These are phyloP conservation scores for Ustulina deusta DNA, from an alignment of 2,329 filamentous ascomycete genomes.

Conservation along the genomic window DNA sequence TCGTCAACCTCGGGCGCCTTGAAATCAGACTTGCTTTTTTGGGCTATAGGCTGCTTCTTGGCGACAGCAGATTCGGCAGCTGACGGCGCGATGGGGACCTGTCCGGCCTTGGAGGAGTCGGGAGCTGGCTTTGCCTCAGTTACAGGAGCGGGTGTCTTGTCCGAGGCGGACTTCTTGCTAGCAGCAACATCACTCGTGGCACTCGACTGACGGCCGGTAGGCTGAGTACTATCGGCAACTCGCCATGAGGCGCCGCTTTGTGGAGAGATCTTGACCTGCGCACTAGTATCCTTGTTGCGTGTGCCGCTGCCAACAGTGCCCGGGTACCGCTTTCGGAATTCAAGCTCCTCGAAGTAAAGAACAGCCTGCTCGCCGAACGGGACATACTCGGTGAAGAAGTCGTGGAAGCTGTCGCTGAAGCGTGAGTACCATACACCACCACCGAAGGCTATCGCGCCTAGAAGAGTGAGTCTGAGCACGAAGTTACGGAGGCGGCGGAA, in stretches of 20 bases:
- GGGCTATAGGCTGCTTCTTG: slow-evolving; percentile 26
- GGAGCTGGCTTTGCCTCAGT: slow-evolving; percentile 38
- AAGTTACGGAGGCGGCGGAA: slow-evolving; percentile 81
- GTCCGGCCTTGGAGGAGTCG: slow-evolving; percentile 46
- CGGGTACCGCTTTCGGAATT: slow-evolving; percentile 88
- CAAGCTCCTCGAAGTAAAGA: slow-evolving; percentile 93
- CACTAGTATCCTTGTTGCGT: slow-evolving; percentile 70
- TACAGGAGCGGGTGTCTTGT: slow-evolving; percentile 34
- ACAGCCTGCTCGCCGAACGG: slow-evolving; percentile 95
- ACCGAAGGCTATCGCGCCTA: slow-evolving; percentile 82
- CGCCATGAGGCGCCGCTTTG: slow-evolving; percentile 84
- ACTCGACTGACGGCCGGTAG: slow-evolving; percentile 47
- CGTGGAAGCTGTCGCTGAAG: slow-evolving; percentile 97
- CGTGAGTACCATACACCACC: slow-evolving; percentile 94
- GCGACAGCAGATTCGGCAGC: slow-evolving; percentile 39
- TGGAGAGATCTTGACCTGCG: slow-evolving; percentile 83
- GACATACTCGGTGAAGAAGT: slow-evolving; percentile 98
- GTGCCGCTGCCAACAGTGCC: slow-evolving; percentile 59
- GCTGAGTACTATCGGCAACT: slow-evolving; percentile 50
- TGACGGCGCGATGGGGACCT: slow-evolving; percentile 52
- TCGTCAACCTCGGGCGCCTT: slow-evolving; percentile 73
- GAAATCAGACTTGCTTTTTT: slow-evolving; percentile 54
- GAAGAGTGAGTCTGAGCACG: slow-evolving; percentile 79
- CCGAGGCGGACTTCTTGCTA: slow-evolving; percentile 47
- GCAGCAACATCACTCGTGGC: slow-evolving; percentile 45